Conservation (phyloP, 179 eudicot species). For the Patellifolia procumbens region DNA sequence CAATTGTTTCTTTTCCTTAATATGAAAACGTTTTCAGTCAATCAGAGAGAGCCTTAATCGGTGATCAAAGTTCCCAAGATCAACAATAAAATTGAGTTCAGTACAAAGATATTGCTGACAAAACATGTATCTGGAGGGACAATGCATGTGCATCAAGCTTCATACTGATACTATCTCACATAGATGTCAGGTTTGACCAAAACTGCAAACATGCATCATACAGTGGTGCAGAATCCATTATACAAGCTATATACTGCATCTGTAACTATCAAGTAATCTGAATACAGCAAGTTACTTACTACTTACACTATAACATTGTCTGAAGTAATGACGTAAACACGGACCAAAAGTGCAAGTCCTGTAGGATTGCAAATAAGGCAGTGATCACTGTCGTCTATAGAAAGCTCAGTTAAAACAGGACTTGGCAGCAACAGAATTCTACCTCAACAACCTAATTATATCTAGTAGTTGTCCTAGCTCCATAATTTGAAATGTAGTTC, state of each 20-base stretch:
- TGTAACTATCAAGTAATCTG: neutral
- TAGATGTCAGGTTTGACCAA: too few relatives aligned
- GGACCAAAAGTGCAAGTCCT: neutral
- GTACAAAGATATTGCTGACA: too few relatives aligned
- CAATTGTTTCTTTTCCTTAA: too few relatives aligned
- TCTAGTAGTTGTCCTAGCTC: neutral
- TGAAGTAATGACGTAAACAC: neutral
- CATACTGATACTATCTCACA: neutral
- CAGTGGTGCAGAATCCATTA: neutral
- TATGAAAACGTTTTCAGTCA: too few relatives aligned
- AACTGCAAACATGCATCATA: too few relatives aligned
- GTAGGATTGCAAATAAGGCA: neutral
- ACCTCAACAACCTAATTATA: conserved; percentile 16
- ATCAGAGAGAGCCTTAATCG: too few relatives aligned
- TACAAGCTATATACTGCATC: neutral
- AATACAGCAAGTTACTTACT: neutral
- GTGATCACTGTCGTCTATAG: conserved; percentile 26
- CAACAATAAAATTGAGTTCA: too few relatives aligned
- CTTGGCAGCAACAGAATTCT: conserved; percentile 24
- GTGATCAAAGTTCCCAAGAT: neutral
- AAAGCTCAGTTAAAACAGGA: conserved; percentile 13
- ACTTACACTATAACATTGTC: too few relatives aligned
- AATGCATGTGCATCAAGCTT: too few relatives aligned
- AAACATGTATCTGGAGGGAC: too few relatives aligned
- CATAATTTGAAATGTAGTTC: neutral